These are phyloP conservation scores for Trifolium pratense DNA, from an alignment of 306 rosid species.

Conservation along the genomic window DNA sequence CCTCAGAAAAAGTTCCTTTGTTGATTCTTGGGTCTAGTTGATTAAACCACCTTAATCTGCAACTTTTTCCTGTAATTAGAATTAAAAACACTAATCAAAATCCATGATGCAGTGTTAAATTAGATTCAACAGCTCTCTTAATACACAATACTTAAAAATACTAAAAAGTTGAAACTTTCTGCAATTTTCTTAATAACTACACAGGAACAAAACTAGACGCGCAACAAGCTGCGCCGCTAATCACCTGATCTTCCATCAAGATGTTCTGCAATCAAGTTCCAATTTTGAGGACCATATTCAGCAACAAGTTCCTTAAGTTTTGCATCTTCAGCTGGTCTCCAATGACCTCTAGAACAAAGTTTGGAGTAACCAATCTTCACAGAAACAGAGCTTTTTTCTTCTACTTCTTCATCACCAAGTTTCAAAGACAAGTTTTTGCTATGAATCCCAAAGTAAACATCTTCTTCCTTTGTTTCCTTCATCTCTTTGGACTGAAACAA, in stretches of 20 bases:
- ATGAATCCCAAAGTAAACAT: constrained; percentile 27
- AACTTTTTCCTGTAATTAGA: constrained; percentile 72
- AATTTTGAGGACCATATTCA: constrained; percentile 87
- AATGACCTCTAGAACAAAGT: constrained; percentile 90
- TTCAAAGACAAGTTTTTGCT: constrained; percentile 41
- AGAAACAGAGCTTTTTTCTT: constrained; percentile 25
- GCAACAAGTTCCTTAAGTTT: constrained; percentile 82
- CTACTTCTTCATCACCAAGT: constrained; percentile 48
- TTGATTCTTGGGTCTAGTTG: constrained; percentile 89
- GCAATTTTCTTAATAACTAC: not conserved
- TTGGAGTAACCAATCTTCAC: constrained; percentile 49
- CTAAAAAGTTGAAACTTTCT: not conserved
- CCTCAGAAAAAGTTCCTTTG: constrained; percentile 67
- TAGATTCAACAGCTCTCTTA: too few relatives aligned
- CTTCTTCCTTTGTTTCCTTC: constrained; percentile 1
- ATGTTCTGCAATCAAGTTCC: constrained; percentile 87
- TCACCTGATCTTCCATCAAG: constrained; percentile 91
- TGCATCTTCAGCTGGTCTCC: constrained; percentile 93
- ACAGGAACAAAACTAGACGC: too few relatives aligned
- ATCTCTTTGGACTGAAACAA: constrained; percentile 23
- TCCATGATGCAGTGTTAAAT: constrained; percentile 9
- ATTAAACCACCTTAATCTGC: constrained; percentile 95
- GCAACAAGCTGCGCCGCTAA: too few relatives aligned
- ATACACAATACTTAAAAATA: too few relatives aligned
- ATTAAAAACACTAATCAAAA: not conserved